These are phyloP conservation scores for Hygrocybe coccinea DNA, from an alignment of 768 basidiomycete species.

Conservation along the genomic window DNA sequence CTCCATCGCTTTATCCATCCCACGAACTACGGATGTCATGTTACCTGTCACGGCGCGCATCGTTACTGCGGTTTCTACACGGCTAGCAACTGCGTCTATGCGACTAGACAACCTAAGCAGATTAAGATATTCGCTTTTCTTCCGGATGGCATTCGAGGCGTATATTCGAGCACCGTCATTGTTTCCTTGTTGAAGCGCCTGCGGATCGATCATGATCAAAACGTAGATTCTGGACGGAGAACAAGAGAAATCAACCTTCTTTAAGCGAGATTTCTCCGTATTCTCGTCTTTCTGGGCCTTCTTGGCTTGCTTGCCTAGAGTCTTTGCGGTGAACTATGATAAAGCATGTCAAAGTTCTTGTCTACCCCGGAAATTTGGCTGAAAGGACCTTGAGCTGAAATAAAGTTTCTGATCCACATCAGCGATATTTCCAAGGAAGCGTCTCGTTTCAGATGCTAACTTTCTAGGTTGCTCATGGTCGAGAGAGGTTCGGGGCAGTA, in stretches of 20 bases:
- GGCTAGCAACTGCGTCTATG: constrained; percentile 93
- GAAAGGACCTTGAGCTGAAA: constrained; percentile 88
- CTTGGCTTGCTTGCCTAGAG: constrained; percentile 88
- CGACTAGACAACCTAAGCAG: constrained; percentile 84
- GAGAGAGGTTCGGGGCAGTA: constrained; percentile 6
- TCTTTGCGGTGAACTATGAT: constrained; percentile 92
- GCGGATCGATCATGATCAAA: constrained; percentile 11
- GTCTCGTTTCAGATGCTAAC: constrained; percentile 44
- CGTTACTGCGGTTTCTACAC: constrained; percentile 97
- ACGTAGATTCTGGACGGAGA: neutral
- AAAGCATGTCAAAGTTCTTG: constrained; percentile 11
- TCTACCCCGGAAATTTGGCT: constrained; percentile 5
- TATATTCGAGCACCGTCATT: constrained; percentile 97
- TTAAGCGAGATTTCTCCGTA: constrained; percentile 80
- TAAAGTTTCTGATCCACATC: constrained; percentile 71
- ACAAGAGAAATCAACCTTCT: constrained; percentile 61
- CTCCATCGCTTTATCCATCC: constrained; percentile 99
- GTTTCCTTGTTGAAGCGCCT: constrained; percentile 97
- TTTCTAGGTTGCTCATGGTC: constrained; percentile 81
- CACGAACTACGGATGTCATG: constrained; percentile 93
- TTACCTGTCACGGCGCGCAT: constrained; percentile 95
- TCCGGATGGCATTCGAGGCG: constrained; percentile 95
- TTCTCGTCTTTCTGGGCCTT: constrained; percentile 96
- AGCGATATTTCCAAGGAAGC: constrained; percentile 18
- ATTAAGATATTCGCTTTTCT: constrained; percentile 94